phyloP scores from a whole-genome alignment of 2,329 filamentous ascomycete species.

The Pseudogymnoascus sp. region DNA sequence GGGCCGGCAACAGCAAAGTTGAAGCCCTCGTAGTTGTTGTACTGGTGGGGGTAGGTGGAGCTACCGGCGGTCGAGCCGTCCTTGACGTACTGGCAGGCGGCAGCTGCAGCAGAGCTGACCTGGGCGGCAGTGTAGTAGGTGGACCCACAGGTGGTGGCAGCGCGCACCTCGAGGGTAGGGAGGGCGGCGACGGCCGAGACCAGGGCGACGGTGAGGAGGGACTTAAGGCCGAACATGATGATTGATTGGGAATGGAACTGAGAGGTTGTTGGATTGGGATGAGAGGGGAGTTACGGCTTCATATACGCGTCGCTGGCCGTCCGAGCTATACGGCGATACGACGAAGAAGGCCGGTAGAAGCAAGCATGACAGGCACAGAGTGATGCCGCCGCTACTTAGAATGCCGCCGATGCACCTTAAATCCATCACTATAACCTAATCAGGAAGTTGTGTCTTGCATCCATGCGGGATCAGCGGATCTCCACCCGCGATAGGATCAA shows the following conservation, averaged over 20 bases:
- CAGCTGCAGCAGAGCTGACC: slow-evolving; percentile 42
- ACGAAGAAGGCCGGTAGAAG: background rate
- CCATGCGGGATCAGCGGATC: background rate
- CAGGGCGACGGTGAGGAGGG: slow-evolving; percentile 12
- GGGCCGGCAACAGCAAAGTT: slow-evolving; percentile 48
- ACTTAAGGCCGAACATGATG: background rate
- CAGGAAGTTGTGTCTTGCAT: slow-evolving; percentile 2
- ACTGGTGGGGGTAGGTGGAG: slow-evolving; percentile 47
- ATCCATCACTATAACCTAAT: background rate
- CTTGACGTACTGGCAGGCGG: slow-evolving; percentile 44
- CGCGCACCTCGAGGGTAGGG: slow-evolving; percentile 34
- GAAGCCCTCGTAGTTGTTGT: slow-evolving; percentile 58
- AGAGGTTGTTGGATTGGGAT: background rate
- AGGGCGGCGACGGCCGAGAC: slow-evolving; percentile 11
- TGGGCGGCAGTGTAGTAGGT: slow-evolving; percentile 43
- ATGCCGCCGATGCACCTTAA: slow-evolving; percentile 8
- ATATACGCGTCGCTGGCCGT: background rate
- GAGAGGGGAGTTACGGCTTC: background rate
- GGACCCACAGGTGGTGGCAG: slow-evolving; percentile 44
- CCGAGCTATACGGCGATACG: background rate
- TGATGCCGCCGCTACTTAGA: background rate
- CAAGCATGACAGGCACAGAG: background rate
- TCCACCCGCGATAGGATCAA: background rate
- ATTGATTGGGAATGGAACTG: background rate
- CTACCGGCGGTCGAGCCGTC: slow-evolving; percentile 32